Conservation (phyloP, 78 protist species). For the Dictyostelium brefeldianum region DNA sequence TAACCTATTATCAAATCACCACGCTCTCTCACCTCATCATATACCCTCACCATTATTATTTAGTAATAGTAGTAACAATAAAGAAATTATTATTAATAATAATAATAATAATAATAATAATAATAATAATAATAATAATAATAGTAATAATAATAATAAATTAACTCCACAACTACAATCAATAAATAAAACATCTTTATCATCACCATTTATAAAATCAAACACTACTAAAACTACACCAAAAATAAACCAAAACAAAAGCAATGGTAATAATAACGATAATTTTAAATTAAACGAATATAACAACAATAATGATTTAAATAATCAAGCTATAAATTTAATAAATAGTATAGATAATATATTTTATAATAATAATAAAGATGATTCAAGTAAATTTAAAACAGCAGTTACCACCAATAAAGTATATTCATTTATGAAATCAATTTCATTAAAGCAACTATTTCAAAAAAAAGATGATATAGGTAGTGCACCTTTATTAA, state of each 20-base stretch:
- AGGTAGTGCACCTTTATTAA: background rate
- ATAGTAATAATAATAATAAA: no score
- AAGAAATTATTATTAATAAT: no score
- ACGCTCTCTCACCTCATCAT: no score
- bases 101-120: no score
- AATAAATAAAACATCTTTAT: no score
- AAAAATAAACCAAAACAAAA: background rate
- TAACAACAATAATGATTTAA: background rate
- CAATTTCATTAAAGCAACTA: background rate
- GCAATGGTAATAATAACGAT: background rate
- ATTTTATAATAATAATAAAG: background rate
- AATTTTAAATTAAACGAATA: background rate
- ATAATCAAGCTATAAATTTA: background rate
- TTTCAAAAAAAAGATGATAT: background rate
- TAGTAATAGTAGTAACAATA: no score
- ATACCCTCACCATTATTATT: no score
- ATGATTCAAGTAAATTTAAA: background rate
- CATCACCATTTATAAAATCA: background rate
- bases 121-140: no score
- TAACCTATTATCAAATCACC: no score
- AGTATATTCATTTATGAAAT: background rate
- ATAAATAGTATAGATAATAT: background rate
- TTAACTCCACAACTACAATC: no score
- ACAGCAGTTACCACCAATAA: background rate
- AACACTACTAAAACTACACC: background rate